Evolutionary conservation across 805 yeast genomes (phyloP).

Genomic region (Candida sithepensis): DNA sequence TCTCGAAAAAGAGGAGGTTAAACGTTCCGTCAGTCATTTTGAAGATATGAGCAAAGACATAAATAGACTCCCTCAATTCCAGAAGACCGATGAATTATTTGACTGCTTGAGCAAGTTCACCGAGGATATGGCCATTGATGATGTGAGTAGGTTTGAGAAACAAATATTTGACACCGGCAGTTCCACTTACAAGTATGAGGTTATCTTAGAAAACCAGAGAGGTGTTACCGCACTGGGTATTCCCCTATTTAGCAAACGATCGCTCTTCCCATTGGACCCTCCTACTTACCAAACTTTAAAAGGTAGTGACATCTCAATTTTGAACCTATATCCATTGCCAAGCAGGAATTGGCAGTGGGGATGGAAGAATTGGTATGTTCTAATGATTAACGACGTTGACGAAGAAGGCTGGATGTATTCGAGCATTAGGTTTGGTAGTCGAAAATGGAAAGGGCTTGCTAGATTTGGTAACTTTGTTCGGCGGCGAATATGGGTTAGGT

Average conservation of each 20-base stretch:
- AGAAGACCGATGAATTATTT: slow-evolving; percentile 24
- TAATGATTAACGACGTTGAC: slow-evolving; percentile 54
- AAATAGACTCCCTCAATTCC: slow-evolving; percentile 28
- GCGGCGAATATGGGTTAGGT: slow-evolving; percentile 48
- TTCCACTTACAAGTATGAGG: slow-evolving; percentile 29
- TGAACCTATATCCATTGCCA: slow-evolving; percentile 41
- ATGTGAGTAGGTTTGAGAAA: slow-evolving; percentile 9
- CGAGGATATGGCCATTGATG: slow-evolving; percentile 8
- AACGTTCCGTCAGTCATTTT: slow-evolving; percentile 21
- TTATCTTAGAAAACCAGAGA: slow-evolving; percentile 51
- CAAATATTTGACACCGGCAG: slow-evolving; percentile 3
- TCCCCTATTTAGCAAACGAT: slow-evolving; percentile 43
- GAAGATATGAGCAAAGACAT: slow-evolving; percentile 26
- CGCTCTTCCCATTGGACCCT: slow-evolving; percentile 49
- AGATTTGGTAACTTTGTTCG: slow-evolving; percentile 48
- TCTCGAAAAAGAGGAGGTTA: slow-evolving; percentile 5
- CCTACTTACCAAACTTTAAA: slow-evolving; percentile 42
- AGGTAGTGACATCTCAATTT: slow-evolving; percentile 34
- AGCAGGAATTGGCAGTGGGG: slow-evolving; percentile 50
- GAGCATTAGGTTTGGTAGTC: slow-evolving; percentile 36
- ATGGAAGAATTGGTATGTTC: slow-evolving; percentile 52
- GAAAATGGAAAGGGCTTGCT: slow-evolving; percentile 49
- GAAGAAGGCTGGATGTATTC: slow-evolving; percentile 58
- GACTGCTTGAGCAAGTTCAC: slow-evolving; percentile 22
- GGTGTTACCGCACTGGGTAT: slow-evolving; percentile 51